A percentile compares a stretch with the other conserved stretches of the same genome.
Conservation (phyloP, 106 monocot species). For the Dioscorea dumetorum region DNA sequence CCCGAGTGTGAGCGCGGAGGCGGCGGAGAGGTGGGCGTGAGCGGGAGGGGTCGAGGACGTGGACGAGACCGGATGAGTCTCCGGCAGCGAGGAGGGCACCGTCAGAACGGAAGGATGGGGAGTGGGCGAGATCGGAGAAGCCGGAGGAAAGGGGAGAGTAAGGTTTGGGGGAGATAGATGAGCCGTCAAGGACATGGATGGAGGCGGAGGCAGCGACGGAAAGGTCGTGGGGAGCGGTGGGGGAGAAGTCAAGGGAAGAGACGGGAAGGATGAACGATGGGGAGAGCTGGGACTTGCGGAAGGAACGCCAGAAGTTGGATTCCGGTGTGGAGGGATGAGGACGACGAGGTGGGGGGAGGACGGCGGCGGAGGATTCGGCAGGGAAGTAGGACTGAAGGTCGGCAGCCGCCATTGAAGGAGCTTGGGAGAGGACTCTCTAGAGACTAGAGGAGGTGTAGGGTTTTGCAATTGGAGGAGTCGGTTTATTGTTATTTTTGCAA, state of each 20-base stretch:
- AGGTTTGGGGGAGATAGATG: conserved; percentile 37
- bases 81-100: conserved; percentile 75
- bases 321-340: conserved; percentile 39
- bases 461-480: too few relatives aligned
- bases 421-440: too few relatives aligned
- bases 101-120: conserved; percentile 94
- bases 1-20: conserved; percentile 57
- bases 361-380: conserved; percentile 18
- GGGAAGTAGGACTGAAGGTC: conserved; percentile 44
- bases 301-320: conserved; percentile 77
- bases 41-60: conserved; percentile 48
- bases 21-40: conserved; percentile 49
- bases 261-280: conserved; percentile 51
- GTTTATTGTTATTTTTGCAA: too few relatives aligned
- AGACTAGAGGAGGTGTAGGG: too few relatives aligned
- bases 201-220: conserved; percentile 51
- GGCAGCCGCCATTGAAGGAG: too few relatives aligned
- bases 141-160: conserved; percentile 40
- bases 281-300: conserved; percentile 43
- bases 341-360: conserved; percentile 14
- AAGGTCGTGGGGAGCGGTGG: conserved; percentile 45
- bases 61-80: conserved; percentile 50
- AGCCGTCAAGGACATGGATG: conserved; percentile 41
- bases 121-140: conserved; percentile 72
- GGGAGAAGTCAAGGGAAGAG: conserved; percentile 71